Conservation (phyloP, 257 asterid species). For the Gentiana macrophylla region DNA sequence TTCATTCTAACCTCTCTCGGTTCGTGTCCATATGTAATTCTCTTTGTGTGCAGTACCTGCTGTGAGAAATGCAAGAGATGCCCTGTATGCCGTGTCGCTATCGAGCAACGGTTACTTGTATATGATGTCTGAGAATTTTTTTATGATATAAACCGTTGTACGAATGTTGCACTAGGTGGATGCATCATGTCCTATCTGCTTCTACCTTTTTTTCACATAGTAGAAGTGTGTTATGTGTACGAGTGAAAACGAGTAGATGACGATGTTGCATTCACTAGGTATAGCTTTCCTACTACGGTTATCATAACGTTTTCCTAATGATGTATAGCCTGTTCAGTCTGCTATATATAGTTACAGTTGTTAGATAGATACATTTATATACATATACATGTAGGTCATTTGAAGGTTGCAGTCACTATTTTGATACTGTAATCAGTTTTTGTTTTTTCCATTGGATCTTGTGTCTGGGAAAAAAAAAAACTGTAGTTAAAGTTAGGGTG, state of each 20-base stretch:
- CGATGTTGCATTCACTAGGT: too few species aligned
- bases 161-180: too few species aligned
- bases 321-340: slow-evolving; percentile 45
- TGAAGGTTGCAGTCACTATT: slow-evolving; percentile 18
- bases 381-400: slow-evolving; percentile 12
- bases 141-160: too few species aligned
- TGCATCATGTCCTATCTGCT: too few species aligned
- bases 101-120: slow-evolving; percentile 76
- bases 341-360: background rate
- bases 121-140: slow-evolving; percentile 28
- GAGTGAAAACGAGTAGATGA: too few species aligned
- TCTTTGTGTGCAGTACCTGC: slow-evolving; percentile 50
- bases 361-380: slow-evolving; percentile 6
- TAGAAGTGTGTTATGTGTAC: too few species aligned
- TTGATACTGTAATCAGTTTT: slow-evolving; percentile 12
- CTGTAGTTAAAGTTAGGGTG: slow-evolving; percentile 19
- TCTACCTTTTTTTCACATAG: too few species aligned
- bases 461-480: slow-evolving; percentile 9
- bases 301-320: too few species aligned
- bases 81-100: slow-evolving; percentile 72
- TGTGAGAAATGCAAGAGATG: slow-evolving; percentile 78
- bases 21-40: slow-evolving; percentile 5
- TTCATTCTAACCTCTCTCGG: slow-evolving; percentile 4
- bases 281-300: too few species aligned
- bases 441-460: slow-evolving; percentile 17